Base-by-base conservation (phyloP, 1,284 basidiomycete genomes). In the Ustilago bromivora region DNA sequence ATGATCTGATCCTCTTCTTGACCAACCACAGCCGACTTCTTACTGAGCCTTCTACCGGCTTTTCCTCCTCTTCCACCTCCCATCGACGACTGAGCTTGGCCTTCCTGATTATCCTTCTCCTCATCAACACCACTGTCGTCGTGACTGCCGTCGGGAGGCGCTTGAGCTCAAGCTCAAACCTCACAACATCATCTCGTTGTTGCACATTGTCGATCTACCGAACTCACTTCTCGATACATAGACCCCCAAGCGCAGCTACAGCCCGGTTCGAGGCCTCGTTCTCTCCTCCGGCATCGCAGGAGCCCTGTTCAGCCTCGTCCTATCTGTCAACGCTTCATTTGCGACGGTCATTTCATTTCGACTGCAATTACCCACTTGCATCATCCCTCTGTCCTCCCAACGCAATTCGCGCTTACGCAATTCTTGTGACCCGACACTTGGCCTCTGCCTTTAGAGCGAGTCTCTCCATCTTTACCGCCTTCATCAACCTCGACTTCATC, bases 141-240 rank as follows among this genome's bases (percentile, higher is more conserved):
- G 31, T 15, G 5, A 40, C 23, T 28, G 23, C 23, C 23, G 38
- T 40, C 38, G 4, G 15, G 38, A 2, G 15, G 6, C 11, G 15
- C 38, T 28, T 28, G 15, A 40, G 49, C 49, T 12, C 31, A 46
- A 46, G 12, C 56, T 46, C 56, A 57, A 43, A 23, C 55, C 43
- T 9, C 28, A 31, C 23, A 31, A 13, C 28, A 40, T 57, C 38
- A 41, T 56, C 28, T 43, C 46, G 43, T 32, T 40, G 19, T 36
- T 36, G 52, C n/a, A 15, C 52, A n/a, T 36, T 23, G 34, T 54
- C 34, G 34, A 36, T 54, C 49, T 31, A 51, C 49, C 49, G 49
- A 28, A 51, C 49, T 51, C 11, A 23, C 46, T 13, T 49, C 46
- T 41, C 40, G 15, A 41, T 17, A 15, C 13, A 13, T 17, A 13